Conservation (phyloP, 1,284 basidiomycete genomes). For the Puccinia novopanici region DNA sequence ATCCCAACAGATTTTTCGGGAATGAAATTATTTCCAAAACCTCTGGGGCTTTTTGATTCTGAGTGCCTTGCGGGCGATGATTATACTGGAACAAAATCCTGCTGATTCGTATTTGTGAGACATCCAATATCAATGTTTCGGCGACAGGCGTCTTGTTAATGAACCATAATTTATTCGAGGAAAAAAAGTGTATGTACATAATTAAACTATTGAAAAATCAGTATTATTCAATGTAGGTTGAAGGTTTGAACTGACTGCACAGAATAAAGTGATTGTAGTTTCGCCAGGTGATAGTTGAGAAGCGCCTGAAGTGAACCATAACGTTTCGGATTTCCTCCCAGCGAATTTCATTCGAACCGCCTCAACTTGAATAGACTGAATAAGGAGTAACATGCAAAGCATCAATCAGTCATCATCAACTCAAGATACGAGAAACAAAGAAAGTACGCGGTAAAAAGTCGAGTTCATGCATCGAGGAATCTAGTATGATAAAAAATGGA, state of each 20-base stretch:
- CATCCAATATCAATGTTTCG: constrained; percentile 62
- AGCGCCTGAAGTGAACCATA: constrained; percentile 45
- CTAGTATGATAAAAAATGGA: too few species aligned
- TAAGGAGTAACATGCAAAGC: not conserved
- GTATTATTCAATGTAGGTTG: not conserved
- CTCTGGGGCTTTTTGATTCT: constrained; percentile 20
- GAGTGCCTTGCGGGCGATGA: constrained; percentile 60
- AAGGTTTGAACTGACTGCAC: constrained; percentile 43
- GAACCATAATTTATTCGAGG: constrained; percentile 8
- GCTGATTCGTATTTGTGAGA: constrained; percentile 57
- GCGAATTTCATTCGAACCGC: constrained; percentile 49
- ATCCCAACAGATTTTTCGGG: constrained; percentile 31
- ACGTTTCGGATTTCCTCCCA: constrained; percentile 26
- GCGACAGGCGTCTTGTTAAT: constrained; percentile 66
- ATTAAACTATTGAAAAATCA: not conserved
- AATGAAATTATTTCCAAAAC: constrained; percentile 41
- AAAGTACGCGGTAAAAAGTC: too few species aligned
- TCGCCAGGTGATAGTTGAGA: constrained; percentile 31
- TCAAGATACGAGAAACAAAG: too few species aligned
- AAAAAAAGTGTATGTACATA: not conserved
- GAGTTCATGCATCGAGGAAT: too few species aligned
- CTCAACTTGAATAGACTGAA: constrained; percentile 42
- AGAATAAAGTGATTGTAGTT: constrained; percentile 39
- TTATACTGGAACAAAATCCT: constrained; percentile 58
- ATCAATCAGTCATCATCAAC: not conserved